A percentile compares a stretch with the other conserved stretches of the same genome.
These are phyloP conservation scores for Plantago coronopus DNA, from an alignment of 305 asterid species.

Conservation along the genomic window DNA sequence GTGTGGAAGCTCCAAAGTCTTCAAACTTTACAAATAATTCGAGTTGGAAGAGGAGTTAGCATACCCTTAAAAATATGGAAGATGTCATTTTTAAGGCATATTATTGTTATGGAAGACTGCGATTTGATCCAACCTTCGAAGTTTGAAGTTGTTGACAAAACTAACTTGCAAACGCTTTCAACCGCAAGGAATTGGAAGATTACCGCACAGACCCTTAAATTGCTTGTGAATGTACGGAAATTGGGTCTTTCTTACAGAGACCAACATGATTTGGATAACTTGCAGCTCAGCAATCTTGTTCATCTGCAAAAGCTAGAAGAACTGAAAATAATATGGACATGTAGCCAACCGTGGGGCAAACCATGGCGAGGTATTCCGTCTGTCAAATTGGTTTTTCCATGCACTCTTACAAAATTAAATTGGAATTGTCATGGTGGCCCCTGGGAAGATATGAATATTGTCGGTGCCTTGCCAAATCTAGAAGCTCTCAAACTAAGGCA, in stretches of 20 bases:
- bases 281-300: background rate
- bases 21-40: background rate
- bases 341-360: too few species aligned
- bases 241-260: background rate
- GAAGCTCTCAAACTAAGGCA: background rate
- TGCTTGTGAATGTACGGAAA: background rate
- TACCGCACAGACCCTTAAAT: background rate
- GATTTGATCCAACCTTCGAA: background rate
- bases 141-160: background rate
- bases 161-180: background rate
- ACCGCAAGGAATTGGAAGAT: background rate
- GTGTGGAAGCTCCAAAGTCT: background rate
- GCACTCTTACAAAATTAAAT: background rate
- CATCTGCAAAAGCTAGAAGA: background rate
- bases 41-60: background rate
- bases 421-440: background rate
- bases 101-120: background rate
- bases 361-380: too few species aligned
- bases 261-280: background rate
- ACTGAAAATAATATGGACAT: background rate
- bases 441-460: background rate
- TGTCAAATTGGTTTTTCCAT: background rate
- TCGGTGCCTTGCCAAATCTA: background rate
- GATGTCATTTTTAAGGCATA: conserved; percentile 1
- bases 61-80: background rate